Evolutionary conservation across 1,284 basidiomycete genomes (phyloP).

Genomic region (Apiotrichum siamense): DNA sequence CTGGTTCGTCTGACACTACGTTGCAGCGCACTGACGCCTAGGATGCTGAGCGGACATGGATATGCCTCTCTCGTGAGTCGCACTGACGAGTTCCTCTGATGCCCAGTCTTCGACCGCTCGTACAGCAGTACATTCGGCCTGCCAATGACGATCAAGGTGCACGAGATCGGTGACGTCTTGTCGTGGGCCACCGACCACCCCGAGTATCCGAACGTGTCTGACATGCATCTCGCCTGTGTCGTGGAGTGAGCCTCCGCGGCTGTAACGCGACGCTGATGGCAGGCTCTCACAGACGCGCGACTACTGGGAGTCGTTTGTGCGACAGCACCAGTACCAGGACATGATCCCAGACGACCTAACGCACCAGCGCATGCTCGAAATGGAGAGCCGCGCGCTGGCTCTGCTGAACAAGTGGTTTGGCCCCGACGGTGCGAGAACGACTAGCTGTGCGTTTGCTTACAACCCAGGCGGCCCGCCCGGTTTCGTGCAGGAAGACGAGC

Average conservation of each 20-base stretch:
- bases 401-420: background rate
- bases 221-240: constrained; percentile 9
- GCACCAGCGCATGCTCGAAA: no score
- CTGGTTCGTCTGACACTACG: background rate
- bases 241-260: background rate
- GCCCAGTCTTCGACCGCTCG: constrained; percentile 7
- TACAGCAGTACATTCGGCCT: background rate
- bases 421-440: no score
- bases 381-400: background rate
- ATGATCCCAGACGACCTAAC: background rate
- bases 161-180: background rate
- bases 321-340: background rate
- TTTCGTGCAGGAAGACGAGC: background rate
- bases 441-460: no score
- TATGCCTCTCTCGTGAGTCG: background rate
- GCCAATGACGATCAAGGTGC: background rate
- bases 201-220: background rate
- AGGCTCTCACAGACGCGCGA: background rate
- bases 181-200: constrained; percentile 7
- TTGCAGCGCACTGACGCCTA: background rate
- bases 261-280: background rate
- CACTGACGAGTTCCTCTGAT: background rate
- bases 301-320: background rate
- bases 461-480: background rate
- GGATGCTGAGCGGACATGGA: background rate